Percentiles rank a stretch among this genome's conserved stretches.
These are phyloP conservation scores for Phaeolepiota aurea DNA, from an alignment of 768 basidiomycete species.

Conservation along the genomic window DNA sequence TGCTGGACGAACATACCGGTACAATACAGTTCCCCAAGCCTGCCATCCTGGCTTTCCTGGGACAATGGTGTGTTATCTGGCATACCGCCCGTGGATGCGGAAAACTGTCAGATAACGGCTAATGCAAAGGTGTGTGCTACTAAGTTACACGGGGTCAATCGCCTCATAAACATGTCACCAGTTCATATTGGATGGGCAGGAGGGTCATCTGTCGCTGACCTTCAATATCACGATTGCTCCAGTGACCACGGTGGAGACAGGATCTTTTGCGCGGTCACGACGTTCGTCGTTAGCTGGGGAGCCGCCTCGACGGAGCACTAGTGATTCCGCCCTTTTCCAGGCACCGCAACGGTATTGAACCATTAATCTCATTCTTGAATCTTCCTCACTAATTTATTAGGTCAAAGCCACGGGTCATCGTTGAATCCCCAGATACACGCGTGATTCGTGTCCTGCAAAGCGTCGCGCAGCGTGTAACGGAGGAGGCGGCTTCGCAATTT, in stretches of 20 bases:
- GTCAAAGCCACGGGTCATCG: slow-evolving; percentile 19
- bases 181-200: slow-evolving; percentile 69
- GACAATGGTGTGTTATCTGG: slow-evolving; percentile 78
- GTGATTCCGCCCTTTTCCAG: slow-evolving; percentile 38
- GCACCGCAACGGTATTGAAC: slow-evolving; percentile 26
- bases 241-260: slow-evolving; percentile 33
- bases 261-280: slow-evolving; percentile 30
- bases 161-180: slow-evolving; percentile 16
- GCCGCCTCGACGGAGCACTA: slow-evolving; percentile 35
- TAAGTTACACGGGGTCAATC: slow-evolving; percentile 4
- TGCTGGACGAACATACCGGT: slow-evolving; percentile 76
- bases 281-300: slow-evolving; percentile 34
- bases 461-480: slow-evolving; percentile 71
- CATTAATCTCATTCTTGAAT: not conserved
- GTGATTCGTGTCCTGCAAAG: slow-evolving; percentile 72
- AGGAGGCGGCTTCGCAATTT: slow-evolving; percentile 62
- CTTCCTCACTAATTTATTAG: slow-evolving; percentile 9
- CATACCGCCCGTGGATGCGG: slow-evolving; percentile 67
- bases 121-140: slow-evolving; percentile 59
- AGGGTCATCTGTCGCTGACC: slow-evolving; percentile 57
- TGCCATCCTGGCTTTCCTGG: slow-evolving; percentile 89
- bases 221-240: slow-evolving; percentile 72
- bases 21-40: slow-evolving; percentile 66
- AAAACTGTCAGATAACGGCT: slow-evolving; percentile 66
- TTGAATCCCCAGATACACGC: slow-evolving; percentile 47